phyloP scores from a whole-genome alignment of 768 basidiomycete genomes.

The Boletus patriciae region DNA sequence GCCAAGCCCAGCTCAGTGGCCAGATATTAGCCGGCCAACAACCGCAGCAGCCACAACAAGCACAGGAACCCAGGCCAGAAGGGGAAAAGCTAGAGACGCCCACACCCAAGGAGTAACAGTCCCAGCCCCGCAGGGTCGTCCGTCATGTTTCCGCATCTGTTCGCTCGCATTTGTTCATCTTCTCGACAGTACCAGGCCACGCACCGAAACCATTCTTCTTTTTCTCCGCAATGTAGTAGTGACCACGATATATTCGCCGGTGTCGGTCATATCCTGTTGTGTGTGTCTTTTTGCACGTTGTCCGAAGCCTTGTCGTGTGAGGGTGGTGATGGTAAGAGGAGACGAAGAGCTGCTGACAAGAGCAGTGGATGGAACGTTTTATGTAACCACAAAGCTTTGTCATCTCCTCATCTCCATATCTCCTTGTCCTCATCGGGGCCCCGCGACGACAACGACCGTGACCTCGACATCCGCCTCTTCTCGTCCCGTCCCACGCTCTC shows the following conservation, averaged over 20 bases:
- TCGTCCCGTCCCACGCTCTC: neutral
- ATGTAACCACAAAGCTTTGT: slow-evolving; percentile 39
- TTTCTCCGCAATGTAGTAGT: slow-evolving; percentile 17
- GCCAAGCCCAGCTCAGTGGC: slow-evolving; percentile 37
- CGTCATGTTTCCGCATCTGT: neutral
- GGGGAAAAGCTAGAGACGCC: slow-evolving; percentile 30
- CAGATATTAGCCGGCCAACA: slow-evolving; percentile 27
- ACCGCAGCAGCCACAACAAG: slow-evolving; percentile 19
- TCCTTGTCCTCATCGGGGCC: neutral
- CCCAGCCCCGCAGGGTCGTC: neutral
- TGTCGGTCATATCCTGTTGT: slow-evolving; percentile 1
- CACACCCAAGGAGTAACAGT: slow-evolving; percentile 23
- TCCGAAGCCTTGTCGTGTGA: neutral
- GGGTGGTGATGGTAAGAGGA: slow-evolving; percentile 34
- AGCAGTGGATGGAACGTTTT: slow-evolving; percentile 30
- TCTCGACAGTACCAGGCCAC: slow-evolving; percentile 9
- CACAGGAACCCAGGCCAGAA: slow-evolving; percentile 27
- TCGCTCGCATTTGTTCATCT: slow-evolving; percentile 4
- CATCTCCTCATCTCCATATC: slow-evolving; percentile 18
- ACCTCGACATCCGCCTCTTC: too few species aligned
- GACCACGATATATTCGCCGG: neutral
- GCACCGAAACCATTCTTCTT: slow-evolving; percentile 7
- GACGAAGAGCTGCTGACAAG: slow-evolving; percentile 37
- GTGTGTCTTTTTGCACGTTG: neutral
- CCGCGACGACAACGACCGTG: neutral